These are phyloP conservation scores for Annulohypoxylon moriforme DNA, from an alignment of 495 filamentous ascomycete genomes.

Conservation along the genomic window DNA sequence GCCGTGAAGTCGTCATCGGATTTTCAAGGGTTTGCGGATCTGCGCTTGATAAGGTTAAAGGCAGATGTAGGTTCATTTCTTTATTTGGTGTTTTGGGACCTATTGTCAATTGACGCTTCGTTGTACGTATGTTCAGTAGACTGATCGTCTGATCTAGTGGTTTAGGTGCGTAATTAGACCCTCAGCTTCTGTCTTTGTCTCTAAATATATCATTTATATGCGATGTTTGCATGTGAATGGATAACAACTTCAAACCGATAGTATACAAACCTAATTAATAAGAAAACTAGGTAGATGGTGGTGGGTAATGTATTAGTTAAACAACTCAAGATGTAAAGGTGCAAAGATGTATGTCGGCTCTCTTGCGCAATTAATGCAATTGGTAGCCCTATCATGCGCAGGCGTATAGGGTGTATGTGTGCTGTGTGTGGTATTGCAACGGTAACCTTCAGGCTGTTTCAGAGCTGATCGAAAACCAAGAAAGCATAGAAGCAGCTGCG, in stretches of 20 bases:
- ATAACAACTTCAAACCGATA: not conserved
- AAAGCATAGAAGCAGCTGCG: slow-evolving; percentile 1
- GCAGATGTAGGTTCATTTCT: not conserved
- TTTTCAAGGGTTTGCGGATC: slow-evolving; percentile 24
- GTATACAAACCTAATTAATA: not conserved
- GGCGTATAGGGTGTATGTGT: too few relatives aligned
- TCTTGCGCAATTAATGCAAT: slow-evolving; percentile 8
- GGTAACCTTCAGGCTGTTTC: slow-evolving; percentile 30
- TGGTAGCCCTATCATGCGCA: slow-evolving; percentile 18
- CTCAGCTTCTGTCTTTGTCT: not conserved
- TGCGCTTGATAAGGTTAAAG: slow-evolving; percentile 24
- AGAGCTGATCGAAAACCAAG: slow-evolving; percentile 17
- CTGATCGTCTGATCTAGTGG: slow-evolving; percentile 8
- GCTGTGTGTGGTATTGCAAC: slow-evolving; percentile 14
- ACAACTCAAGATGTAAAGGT: not conserved
- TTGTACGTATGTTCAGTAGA: not conserved
- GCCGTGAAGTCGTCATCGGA: slow-evolving; percentile 31
- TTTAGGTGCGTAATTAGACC: not conserved
- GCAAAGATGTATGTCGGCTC: too few relatives aligned
- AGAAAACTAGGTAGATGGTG: not conserved
- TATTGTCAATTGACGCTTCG: not conserved
- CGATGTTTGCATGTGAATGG: not conserved
- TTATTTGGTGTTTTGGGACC: not conserved
- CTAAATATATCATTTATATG: slow-evolving; percentile 8
- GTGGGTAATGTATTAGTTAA: not conserved